These are phyloP conservation scores for Lyophyllum semitale DNA, from an alignment of 768 basidiomycete genomes.

Conservation along the genomic window DNA sequence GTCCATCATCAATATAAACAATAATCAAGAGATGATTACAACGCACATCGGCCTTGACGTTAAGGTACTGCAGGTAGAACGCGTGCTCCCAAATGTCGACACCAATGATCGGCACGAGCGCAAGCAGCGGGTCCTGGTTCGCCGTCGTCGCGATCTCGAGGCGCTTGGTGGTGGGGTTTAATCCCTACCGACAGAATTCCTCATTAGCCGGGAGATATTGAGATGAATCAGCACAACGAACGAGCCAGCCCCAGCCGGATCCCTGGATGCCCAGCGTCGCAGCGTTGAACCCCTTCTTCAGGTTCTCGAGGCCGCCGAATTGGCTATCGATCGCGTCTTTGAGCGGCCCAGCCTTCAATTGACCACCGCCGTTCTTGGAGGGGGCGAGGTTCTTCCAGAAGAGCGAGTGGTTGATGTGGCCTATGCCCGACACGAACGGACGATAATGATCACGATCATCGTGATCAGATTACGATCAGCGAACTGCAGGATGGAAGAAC, in stretches of 20 bases:
- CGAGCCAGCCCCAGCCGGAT: conserved; percentile 96
- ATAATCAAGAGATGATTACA: neutral
- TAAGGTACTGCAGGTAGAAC: conserved; percentile 95
- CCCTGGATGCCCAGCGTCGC: conserved; percentile 88
- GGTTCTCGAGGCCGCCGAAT: conserved; percentile 70
- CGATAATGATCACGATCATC: too few relatives aligned
- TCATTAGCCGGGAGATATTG: neutral
- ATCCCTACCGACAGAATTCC: conserved; percentile 47
- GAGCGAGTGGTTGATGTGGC: conserved; percentile 92
- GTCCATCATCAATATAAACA: neutral
- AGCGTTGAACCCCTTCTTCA: conserved; percentile 84
- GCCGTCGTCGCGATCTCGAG: conserved; percentile 90
- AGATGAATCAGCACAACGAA: conserved; percentile 40
- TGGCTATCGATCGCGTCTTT: conserved; percentile 55
- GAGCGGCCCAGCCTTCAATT: too few relatives aligned
- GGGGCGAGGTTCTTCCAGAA: conserved; percentile 97
- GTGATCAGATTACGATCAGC: conserved; percentile 18
- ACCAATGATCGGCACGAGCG: conserved; percentile 80
- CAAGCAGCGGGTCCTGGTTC: conserved; percentile 92
- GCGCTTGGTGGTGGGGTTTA: conserved; percentile 62
- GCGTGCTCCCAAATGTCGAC: conserved; percentile 97
- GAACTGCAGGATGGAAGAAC: conserved; percentile 30
- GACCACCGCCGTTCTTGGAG: conserved; percentile 40
- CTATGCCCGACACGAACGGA: conserved; percentile 36
- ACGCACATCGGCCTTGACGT: conserved; percentile 91